These are phyloP conservation scores for Suillus fuscotomentosus DNA, from an alignment of 768 basidiomycete species.

Conservation along the genomic window DNA sequence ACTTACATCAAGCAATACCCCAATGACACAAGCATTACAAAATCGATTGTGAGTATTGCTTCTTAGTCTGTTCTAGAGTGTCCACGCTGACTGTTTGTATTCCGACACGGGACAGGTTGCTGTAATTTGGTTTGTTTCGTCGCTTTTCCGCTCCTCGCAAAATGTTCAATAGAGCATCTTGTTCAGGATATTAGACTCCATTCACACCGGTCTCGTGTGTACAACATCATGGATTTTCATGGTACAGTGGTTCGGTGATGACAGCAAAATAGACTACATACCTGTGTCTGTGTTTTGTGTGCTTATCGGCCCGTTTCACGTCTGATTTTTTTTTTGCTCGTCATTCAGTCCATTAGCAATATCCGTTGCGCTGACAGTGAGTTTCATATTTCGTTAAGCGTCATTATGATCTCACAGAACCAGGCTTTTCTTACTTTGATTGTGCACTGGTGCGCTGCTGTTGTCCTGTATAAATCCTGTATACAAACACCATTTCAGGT, in stretches of 20 bases:
- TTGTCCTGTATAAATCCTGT: not conserved
- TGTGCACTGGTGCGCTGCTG: constrained; percentile 44
- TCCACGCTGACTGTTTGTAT: not conserved
- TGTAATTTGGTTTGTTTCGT: constrained; percentile 20
- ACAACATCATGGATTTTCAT: constrained; percentile 43
- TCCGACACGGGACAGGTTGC: constrained; percentile 17
- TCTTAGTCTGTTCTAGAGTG: not conserved
- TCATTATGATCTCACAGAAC: constrained; percentile 20
- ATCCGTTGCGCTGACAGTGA: constrained; percentile 30
- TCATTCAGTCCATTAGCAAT: constrained; percentile 13
- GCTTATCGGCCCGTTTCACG: not conserved
- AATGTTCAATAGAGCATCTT: not conserved
- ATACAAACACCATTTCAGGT: constrained; percentile 19
- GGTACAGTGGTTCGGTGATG: constrained; percentile 42
- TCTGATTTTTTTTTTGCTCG: not conserved
- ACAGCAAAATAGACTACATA: constrained; percentile 37
- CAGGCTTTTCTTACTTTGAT: constrained; percentile 48
- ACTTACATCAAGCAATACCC: constrained; percentile 30
- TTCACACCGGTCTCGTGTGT: constrained; percentile 41
- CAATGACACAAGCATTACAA: constrained; percentile 16
- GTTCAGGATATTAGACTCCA: constrained; percentile 34
- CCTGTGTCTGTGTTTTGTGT: constrained; percentile 35
- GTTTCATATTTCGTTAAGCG: not conserved
- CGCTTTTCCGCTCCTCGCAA: not conserved
- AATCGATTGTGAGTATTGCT: constrained; percentile 20